Conservation (phyloP, 371 early-diverging fungal species). For the Blakeslea trispora region DNA sequence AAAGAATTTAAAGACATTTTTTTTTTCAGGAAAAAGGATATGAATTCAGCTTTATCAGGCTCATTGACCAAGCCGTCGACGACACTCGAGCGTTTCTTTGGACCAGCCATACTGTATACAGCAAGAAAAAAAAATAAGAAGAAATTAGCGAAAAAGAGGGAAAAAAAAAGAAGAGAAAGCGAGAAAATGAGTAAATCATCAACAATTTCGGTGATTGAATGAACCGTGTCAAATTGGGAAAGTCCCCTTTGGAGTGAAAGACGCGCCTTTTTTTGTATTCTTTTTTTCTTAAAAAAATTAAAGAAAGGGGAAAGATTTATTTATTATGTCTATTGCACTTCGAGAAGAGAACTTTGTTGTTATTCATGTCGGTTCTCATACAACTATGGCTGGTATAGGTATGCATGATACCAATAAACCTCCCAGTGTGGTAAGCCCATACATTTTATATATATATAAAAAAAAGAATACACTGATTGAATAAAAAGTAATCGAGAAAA, state of each 20-base stretch:
- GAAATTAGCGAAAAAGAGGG: not conserved
- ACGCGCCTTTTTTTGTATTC: slow-evolving; percentile 2
- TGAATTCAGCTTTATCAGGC: slow-evolving; percentile 33
- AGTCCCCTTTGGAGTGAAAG: not conserved
- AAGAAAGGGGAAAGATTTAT: no score
- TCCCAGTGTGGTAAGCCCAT: slow-evolving; percentile 54
- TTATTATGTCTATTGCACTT: slow-evolving; percentile 55
- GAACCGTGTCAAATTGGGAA: not conserved
- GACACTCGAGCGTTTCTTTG: slow-evolving; percentile 7
- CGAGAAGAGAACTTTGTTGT: slow-evolving; percentile 77
- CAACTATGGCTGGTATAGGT: slow-evolving; percentile 68
- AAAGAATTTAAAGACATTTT: no score
- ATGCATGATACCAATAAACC: slow-evolving; percentile 71
- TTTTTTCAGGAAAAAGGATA: slow-evolving; percentile 54
- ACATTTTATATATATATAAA: not conserved
- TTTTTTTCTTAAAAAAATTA: no score
- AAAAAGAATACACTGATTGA: no score
- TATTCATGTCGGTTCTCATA: slow-evolving; percentile 71
- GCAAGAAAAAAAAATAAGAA: not conserved
- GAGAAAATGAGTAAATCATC: not conserved
- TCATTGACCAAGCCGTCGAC: slow-evolving; percentile 19
- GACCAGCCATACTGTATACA: slow-evolving; percentile 2
- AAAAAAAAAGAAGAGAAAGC: slow-evolving; percentile 1
- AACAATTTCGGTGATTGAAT: no score
- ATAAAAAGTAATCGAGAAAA: no score